A percentile compares a stretch with the other conserved stretches of the same genome.
Evolutionary conservation across 2,329 filamentous ascomycete species (phyloP).

Genomic region (Tolypocladium tropicale): DNA sequence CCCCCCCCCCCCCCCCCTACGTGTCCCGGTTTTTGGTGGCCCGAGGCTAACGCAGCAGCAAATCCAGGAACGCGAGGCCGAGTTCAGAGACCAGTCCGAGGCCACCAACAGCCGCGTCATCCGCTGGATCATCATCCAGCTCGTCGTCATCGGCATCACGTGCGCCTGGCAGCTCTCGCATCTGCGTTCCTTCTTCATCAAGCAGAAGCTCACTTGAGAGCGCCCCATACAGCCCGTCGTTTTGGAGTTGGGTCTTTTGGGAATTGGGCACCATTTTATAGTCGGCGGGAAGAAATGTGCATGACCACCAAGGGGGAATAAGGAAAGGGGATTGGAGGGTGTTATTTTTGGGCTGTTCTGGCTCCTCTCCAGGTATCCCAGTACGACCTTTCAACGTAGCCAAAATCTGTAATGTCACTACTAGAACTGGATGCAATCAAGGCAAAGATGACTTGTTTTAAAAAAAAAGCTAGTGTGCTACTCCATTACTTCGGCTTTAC

Average conservation of each 20-base stretch:
- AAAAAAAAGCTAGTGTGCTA: constrained; percentile 19
- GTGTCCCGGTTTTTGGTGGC: no score
- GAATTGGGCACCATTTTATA: constrained; percentile 1
- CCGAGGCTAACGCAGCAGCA: neutral
- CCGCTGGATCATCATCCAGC: constrained; percentile 86
- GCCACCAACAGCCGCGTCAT: constrained; percentile 84
- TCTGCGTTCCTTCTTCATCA: constrained; percentile 96
- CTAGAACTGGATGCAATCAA: neutral
- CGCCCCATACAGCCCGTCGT: neutral
- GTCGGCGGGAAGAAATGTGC: neutral
- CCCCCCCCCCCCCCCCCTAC: no score
- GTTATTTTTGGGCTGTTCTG: neutral
- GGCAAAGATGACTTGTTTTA: neutral
- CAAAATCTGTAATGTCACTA: neutral
- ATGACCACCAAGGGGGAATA: neutral
- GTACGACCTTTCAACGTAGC: neutral
- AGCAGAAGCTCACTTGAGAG: constrained; percentile 90
- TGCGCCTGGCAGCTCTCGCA: constrained; percentile 97
- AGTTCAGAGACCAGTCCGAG: constrained; percentile 97
- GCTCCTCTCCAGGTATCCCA: neutral
- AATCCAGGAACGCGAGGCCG: constrained; percentile 80
- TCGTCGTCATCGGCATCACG: constrained; percentile 72
- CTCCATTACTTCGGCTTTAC: constrained; percentile 24
- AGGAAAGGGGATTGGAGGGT: neutral
- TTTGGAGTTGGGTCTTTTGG: constrained; percentile 2